Base-by-base conservation (phyloP, 768 basidiomycete species). In the Cantharellus cinnabarinus region DNA sequence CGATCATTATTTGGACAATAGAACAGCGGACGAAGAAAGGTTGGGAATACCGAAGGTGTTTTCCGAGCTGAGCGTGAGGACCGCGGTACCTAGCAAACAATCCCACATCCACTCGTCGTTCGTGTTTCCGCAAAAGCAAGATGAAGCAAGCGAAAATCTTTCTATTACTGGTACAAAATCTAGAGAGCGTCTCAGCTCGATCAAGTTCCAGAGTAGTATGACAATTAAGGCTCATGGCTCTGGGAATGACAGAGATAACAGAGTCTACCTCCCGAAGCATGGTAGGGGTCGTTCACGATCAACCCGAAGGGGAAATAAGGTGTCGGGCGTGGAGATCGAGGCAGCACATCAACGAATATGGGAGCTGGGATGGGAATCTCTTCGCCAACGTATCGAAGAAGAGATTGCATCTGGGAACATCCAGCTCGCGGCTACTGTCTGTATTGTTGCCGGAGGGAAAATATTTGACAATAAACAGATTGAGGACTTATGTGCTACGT, bases 401-500 rank as follows among this genome's bases (percentile, higher is more conserved):
- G 52, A 54, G 37, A 58, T 59, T 7, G 50, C 10, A 35, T 40
- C 52, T n/a, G 59, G 59, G 14, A 53, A 59, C 40, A 53, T 59
- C 3, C 59, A 59, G 59, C 59, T 52, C 55, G 59, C 59, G 51
- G 35, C 3, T 40, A 37, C 40, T 37, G 70, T 90, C 34, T 41
- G 37, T n/a, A 35, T 58, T 39, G 44, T 42, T 7, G 29, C 5
- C n/a, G 50, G 63, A 65, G 42, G 67, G 85, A n/a, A 67, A 71
- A 0, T 66, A 68, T 29, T 71, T 35, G 65, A 72, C 20, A 37
- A 54, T 54, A 10, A 7, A 7, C 52, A 37, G 10, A 7, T 10
- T 7, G 35, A 54, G 38, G 73, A 75, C 35, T 82, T 88, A 60
- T 66, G 86, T 15, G 81, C 85, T 61, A 71, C 81, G 0, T 89